Conservation (phyloP, 1,139 yeast genomes). For the Candida buenavistaensis region DNA sequence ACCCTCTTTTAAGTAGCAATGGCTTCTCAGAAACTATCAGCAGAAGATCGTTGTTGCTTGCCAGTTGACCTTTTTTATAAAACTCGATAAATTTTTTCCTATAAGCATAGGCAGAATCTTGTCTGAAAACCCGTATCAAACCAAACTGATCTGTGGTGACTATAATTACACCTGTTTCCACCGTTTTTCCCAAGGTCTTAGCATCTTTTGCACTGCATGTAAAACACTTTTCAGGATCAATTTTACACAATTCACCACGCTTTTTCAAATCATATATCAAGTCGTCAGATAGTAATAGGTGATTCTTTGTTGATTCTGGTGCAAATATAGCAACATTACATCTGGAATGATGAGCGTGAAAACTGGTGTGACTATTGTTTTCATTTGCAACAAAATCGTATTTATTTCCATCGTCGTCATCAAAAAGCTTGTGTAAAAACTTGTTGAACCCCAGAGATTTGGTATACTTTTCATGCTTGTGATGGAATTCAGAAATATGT, state of each 20-base stretch:
- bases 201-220: slow-evolving; percentile 20
- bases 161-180: slow-evolving; percentile 48
- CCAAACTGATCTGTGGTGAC: slow-evolving; percentile 81
- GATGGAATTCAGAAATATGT: slow-evolving; percentile 32
- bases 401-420: slow-evolving; percentile 21
- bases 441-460: slow-evolving; percentile 35
- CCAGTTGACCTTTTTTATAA: slow-evolving; percentile 14
- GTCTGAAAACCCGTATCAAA: slow-evolving; percentile 71
- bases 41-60: slow-evolving; percentile 2
- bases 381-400: slow-evolving; percentile 42
- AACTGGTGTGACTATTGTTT: slow-evolving; percentile 58
- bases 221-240: slow-evolving; percentile 9
- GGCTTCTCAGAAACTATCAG: slow-evolving; percentile 6
- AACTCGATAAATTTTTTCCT: slow-evolving; percentile 25
- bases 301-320: slow-evolving; percentile 66
- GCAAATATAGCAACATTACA: slow-evolving; percentile 81
- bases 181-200: slow-evolving; percentile 18
- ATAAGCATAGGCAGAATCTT: slow-evolving; percentile 60
- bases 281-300: slow-evolving; percentile 74
- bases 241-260: slow-evolving; percentile 22
- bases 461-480: slow-evolving; percentile 33
- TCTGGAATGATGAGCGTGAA: slow-evolving; percentile 74
- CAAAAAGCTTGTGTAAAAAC: slow-evolving; percentile 29
- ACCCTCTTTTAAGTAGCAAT: slow-evolving; percentile 7
- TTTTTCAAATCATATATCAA: slow-evolving; percentile 64